phyloP scores from a whole-genome alignment of 306 rosid genomes.

The Trifolium repens region DNA sequence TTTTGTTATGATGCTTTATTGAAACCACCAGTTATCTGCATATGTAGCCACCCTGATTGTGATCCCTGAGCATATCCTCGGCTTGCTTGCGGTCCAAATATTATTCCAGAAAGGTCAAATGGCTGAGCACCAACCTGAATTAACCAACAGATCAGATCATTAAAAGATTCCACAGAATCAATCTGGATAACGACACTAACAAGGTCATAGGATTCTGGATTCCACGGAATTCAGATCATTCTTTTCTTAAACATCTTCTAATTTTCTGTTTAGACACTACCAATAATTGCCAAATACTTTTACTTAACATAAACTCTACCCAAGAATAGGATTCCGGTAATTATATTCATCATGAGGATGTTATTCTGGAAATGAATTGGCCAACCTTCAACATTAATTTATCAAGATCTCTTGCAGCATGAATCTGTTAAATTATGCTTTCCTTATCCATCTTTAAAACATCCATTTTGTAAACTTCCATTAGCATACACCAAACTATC shows the following conservation, averaged over 20 bases:
- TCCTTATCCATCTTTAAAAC: conserved; percentile 22
- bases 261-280: too few relatives aligned
- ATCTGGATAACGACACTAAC: too few relatives aligned
- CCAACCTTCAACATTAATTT: background rate
- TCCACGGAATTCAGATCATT: too few relatives aligned
- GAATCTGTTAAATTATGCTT: background rate
- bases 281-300: too few relatives aligned
- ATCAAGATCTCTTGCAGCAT: background rate
- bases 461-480: background rate
- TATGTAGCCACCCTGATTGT: conserved; percentile 84
- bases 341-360: background rate
- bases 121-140: conserved; percentile 62
- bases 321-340: background rate
- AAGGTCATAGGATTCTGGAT: too few relatives aligned
- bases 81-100: conserved; percentile 71
- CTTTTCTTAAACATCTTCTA: too few relatives aligned
- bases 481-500: conserved; percentile 1
- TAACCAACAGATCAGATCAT: conserved; percentile 41
- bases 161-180: too few relatives aligned
- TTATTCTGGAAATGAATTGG: background rate
- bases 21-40: conserved; percentile 82
- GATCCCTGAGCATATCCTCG: conserved; percentile 69
- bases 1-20: conserved; percentile 61
- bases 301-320: too few relatives aligned
- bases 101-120: conserved; percentile 70